Percentiles rank a stretch among this genome's conserved stretches.
Evolutionary conservation across 2,329 filamentous ascomycete species (phyloP).

Genomic region (Aspergillus unguis): DNA sequence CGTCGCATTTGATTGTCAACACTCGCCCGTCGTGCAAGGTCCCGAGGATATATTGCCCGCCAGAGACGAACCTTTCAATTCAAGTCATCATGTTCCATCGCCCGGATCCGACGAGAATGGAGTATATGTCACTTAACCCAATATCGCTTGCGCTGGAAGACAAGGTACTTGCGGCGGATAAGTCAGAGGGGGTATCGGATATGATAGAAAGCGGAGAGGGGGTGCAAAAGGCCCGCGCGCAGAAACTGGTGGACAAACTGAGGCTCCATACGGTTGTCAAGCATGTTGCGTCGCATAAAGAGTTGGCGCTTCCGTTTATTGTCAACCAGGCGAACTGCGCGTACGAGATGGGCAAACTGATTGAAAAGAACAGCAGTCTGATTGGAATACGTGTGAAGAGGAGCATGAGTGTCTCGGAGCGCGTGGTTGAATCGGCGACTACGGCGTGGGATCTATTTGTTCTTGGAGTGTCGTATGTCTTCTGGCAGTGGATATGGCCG

Average conservation of each 20-base stretch:
- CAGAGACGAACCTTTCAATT: slow-evolving; percentile 65
- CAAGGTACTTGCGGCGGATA: slow-evolving; percentile 50
- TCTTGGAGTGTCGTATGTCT: slow-evolving; percentile 65
- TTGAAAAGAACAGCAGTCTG: slow-evolving; percentile 86
- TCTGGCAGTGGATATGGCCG: slow-evolving; percentile 74
- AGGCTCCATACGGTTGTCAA: slow-evolving; percentile 81
- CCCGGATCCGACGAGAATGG: slow-evolving; percentile 82
- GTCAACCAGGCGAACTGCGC: slow-evolving; percentile 96
- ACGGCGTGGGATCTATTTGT: slow-evolving; percentile 75
- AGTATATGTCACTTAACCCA: slow-evolving; percentile 88
- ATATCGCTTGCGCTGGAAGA: slow-evolving; percentile 83
- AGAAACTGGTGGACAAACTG: slow-evolving; percentile 75
- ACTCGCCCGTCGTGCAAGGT: slow-evolving; percentile 49
- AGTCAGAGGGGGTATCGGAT: slow-evolving; percentile 40
- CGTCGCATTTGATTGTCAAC: slow-evolving; percentile 66
- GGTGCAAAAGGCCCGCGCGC: slow-evolving; percentile 60
- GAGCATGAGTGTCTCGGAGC: slow-evolving; percentile 86
- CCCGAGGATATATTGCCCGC: slow-evolving; percentile 70
- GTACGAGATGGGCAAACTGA: slow-evolving; percentile 76
- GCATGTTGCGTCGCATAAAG: slow-evolving; percentile 74
- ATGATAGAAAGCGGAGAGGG: slow-evolving; percentile 72
- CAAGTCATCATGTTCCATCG: slow-evolving; percentile 89
- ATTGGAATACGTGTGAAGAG: slow-evolving; percentile 78
- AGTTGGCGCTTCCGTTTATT: slow-evolving; percentile 74
- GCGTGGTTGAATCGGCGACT: slow-evolving; percentile 88